Evolutionary conservation across 345 rosid species (phyloP).

Genomic region (Arabidopsis suecica): DNA sequence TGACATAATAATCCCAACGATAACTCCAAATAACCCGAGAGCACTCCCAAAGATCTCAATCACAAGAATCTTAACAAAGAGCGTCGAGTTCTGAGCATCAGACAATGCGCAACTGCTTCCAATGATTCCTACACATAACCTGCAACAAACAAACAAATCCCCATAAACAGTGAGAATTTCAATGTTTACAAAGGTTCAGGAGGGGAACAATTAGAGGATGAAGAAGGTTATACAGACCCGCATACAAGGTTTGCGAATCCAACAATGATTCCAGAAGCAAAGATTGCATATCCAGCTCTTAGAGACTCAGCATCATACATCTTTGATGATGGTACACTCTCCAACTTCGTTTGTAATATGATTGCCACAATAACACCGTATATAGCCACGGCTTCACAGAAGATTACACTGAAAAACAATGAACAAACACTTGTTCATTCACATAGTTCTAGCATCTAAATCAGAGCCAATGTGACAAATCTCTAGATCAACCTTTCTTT

Average conservation of each 20-base stretch:
- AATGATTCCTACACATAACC: conserved; percentile 89
- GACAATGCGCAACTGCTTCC: conserved; percentile 96
- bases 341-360: conserved; percentile 90
- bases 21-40: conserved; percentile 91
- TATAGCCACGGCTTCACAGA: conserved; percentile 97
- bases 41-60: conserved; percentile 98
- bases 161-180: background rate
- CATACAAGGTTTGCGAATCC: conserved; percentile 98
- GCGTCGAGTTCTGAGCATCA: conserved; percentile 93
- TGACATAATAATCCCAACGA: conserved; percentile 94
- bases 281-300: conserved; percentile 97
- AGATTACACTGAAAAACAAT: conserved; percentile 67
- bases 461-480: conserved; percentile 1
- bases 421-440: conserved; percentile 1
- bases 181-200: background rate
- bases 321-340: conserved; percentile 69
- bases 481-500: background rate
- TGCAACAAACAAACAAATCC: conserved; percentile 36
- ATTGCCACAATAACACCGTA: conserved; percentile 98
- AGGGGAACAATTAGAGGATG: background rate
- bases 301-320: conserved; percentile 82
- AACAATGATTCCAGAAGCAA: conserved; percentile 97
- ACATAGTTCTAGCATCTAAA: background rate
- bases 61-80: conserved; percentile 94
- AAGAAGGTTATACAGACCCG: conserved; percentile 63